These are phyloP conservation scores for Oryza nivara DNA, from an alignment of 176 grass and related monocot genomes.

Conservation along the genomic window DNA sequence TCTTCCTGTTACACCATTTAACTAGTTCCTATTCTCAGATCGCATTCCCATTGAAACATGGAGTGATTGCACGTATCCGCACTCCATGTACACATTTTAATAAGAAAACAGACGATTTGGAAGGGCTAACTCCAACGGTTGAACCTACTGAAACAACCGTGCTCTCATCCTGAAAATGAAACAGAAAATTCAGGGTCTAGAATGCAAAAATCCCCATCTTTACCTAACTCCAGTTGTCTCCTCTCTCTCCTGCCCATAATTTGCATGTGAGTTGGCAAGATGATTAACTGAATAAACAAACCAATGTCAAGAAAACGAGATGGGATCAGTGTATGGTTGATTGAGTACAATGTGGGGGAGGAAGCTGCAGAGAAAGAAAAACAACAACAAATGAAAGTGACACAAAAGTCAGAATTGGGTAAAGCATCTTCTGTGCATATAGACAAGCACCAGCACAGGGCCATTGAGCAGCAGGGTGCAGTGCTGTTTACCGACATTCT, in stretches of 20 bases:
- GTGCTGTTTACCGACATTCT: conserved; percentile 28
- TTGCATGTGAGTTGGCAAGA: conserved; percentile 39
- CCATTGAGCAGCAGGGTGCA: not conserved
- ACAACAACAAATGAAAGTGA: not conserved
- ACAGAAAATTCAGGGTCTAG: not conserved
- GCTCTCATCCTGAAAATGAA: not conserved
- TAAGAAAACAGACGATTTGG: not conserved
- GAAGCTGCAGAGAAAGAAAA: not conserved
- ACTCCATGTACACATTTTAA: not conserved
- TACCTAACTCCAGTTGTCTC: conserved; percentile 46
- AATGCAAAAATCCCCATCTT: not conserved
- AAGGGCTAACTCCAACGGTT: not conserved
- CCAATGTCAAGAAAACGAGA: conserved; percentile 12
- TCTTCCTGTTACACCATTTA: not conserved
- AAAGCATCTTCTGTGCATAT: conserved; percentile 21
- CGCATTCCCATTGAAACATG: too few relatives aligned
- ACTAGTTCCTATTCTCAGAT: not conserved
- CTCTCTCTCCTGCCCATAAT: not conserved
- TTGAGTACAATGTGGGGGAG: not conserved
- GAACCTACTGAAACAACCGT: not conserved
- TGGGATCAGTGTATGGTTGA: conserved; percentile 32
- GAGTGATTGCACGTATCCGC: not conserved
- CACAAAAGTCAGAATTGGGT: conserved; percentile 17
- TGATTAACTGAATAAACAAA: conserved; percentile 39
- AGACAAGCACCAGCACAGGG: not conserved